Conservation (phyloP, 257 asterid species). For the Solanum clarkiae region DNA sequence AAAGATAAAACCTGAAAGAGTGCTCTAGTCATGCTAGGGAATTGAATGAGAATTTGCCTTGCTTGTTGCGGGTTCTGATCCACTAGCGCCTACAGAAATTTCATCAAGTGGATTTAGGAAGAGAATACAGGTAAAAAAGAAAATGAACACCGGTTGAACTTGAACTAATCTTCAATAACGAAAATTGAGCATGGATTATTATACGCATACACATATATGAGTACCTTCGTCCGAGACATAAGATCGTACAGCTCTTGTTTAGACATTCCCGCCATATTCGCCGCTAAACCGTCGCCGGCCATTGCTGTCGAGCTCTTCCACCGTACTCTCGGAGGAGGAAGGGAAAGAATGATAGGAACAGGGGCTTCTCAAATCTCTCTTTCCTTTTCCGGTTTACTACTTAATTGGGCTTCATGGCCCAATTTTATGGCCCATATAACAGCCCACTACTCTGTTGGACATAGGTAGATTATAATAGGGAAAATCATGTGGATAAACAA, state of each 20-base stretch:
- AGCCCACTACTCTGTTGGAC: background rate
- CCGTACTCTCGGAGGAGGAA: background rate
- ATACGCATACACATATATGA: background rate
- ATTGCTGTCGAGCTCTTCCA: conserved; percentile 35
- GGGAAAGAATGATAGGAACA: background rate
- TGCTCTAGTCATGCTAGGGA: conserved; percentile 78
- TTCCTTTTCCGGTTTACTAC: background rate
- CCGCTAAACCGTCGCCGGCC: conserved; percentile 55
- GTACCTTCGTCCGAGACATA: conserved; percentile 94
- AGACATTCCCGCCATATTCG: conserved; percentile 86
- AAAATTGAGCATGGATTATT: background rate
- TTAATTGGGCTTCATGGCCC: background rate
- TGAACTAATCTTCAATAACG: background rate
- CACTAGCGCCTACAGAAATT: conserved; percentile 42
- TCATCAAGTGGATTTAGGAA: background rate
- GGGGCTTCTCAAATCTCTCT: too few relatives aligned
- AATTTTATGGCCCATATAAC: background rate
- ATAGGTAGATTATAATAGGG: too few relatives aligned
- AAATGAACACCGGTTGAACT: background rate
- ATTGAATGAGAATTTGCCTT: conserved; percentile 80
- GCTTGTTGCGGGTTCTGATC: conserved; percentile 94
- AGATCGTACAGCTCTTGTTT: conserved; percentile 75
- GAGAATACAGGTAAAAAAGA: background rate
- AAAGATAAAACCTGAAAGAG: conserved; percentile 70
- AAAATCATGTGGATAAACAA: too few relatives aligned